Evolutionary conservation across 1,139 yeast genomes (phyloP), one percentile per base, ranked within the genome.

Genomic region (Yamadazyma buinensis): DNA sequence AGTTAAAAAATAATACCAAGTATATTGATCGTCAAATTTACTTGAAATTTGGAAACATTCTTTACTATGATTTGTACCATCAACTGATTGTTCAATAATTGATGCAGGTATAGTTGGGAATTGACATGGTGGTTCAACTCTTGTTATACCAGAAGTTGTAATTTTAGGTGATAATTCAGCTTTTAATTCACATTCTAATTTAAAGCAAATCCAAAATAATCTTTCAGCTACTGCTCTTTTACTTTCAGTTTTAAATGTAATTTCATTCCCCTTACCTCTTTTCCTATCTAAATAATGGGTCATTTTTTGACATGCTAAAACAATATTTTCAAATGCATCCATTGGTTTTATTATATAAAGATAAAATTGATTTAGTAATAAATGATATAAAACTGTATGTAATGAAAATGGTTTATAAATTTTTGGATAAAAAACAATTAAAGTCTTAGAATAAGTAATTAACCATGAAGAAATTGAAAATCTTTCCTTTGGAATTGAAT

Each of bases 1-100:
- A 0, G 77, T 71, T 29, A 72, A 50, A 41, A 62, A 71, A 41
- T 53, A 72, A 48, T 68, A 67, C 77, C 77, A 72, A 15, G 72
- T 57, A 34, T 64, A 57, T 36, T 64, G 66, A 36, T 56, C 68
- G 43, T 57, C 67, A 39, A 44, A 68, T 36, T 43, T 57, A 22
- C 51, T 44, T 1, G 70, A 65, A 19, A 62, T 41, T 34, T 41
- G 45, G 1, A 61, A 29, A 33, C 63, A 54, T 14, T 55, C 55
- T n/a, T 48, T 51, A 33, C 61, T 59, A 42, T 61, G 61, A 15
- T 46, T 39, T 10, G 38, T 35, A 15, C 32, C 42, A 14, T 36
- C 38, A 17, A 33, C 42, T 6, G 43, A 40, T 15, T 46, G 52
- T 20, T 43, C 47, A 6, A 51, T 39, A 9, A 55, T 37, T 5